phyloP scores from a whole-genome alignment of 2,329 filamentous ascomycete genomes.

The Cytospora schulzeri region DNA sequence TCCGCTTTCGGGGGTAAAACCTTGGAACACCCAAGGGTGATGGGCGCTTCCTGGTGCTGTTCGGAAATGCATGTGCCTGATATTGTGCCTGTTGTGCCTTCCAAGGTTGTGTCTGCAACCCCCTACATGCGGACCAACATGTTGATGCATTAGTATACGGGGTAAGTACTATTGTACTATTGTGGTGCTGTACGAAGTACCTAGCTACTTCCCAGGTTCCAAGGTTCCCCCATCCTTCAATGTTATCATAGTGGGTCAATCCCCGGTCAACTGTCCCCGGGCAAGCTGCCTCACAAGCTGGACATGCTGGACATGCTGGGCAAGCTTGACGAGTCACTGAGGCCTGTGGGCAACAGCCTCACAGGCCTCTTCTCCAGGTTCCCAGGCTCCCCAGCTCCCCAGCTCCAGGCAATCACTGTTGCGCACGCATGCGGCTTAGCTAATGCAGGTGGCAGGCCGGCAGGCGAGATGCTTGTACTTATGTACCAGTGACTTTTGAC shows the following conservation, averaged over 20 bases:
- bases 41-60: no score
- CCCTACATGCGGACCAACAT: not conserved
- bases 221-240: not conserved
- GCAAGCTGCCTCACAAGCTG: not conserved
- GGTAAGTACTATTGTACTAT: no score
- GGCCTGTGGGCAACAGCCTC: no score
- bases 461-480: not conserved
- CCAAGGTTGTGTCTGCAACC: not conserved
- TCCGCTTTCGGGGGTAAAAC: not conserved
- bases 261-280: not conserved
- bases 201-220: not conserved
- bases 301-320: no score
- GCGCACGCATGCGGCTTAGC: constrained; percentile 2
- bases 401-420: not conserved
- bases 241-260: not conserved
- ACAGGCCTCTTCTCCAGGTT: no score
- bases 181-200: not conserved
- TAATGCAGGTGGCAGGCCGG: not conserved
- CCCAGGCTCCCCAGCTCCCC: not conserved
- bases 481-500: constrained; percentile 20
- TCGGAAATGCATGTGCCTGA: not conserved
- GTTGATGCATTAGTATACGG: not conserved
- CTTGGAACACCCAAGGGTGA: not conserved
- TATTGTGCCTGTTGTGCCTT: not conserved
- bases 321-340: not conserved